These are phyloP conservation scores for Artemisia princeps DNA, from an alignment of 140 eudicot species.

Conservation along the genomic window DNA sequence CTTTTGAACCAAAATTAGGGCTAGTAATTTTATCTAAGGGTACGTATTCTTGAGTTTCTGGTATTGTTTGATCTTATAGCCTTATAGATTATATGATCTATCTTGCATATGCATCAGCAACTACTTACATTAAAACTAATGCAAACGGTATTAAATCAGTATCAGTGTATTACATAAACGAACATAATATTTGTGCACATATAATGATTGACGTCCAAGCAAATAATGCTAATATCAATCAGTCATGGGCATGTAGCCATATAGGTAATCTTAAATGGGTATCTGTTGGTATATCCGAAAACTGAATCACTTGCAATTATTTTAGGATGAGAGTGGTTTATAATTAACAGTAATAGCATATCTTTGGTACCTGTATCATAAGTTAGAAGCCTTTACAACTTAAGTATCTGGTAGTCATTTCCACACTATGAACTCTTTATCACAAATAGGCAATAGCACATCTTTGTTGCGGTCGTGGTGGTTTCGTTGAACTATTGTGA, in stretches of 20 bases:
- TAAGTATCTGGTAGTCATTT: neutral
- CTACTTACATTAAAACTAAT: neutral
- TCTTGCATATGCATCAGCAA: neutral
- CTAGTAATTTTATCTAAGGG: neutral
- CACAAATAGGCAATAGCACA: too few relatives aligned
- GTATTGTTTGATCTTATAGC: too few relatives aligned
- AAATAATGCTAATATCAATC: neutral
- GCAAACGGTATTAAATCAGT: neutral
- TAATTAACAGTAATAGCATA: neutral
- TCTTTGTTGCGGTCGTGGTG: neutral
- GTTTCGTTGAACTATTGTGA: neutral
- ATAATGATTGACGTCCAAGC: neutral
- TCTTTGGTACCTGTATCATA: neutral
- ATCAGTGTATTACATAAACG: neutral
- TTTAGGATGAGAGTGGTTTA: neutral
- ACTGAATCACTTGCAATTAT: neutral
- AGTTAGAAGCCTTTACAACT: neutral
- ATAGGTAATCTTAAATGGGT: neutral
- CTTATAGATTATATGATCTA: too few relatives aligned
- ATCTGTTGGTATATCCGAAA: neutral
- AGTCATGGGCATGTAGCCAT: neutral
- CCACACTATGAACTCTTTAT: neutral
- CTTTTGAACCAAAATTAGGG: neutral
- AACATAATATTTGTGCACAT: neutral
- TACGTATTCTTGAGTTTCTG: neutral